phyloP scores from a whole-genome alignment of 1,284 basidiomycete genomes.

The Cryptococcus hybrid region DNA sequence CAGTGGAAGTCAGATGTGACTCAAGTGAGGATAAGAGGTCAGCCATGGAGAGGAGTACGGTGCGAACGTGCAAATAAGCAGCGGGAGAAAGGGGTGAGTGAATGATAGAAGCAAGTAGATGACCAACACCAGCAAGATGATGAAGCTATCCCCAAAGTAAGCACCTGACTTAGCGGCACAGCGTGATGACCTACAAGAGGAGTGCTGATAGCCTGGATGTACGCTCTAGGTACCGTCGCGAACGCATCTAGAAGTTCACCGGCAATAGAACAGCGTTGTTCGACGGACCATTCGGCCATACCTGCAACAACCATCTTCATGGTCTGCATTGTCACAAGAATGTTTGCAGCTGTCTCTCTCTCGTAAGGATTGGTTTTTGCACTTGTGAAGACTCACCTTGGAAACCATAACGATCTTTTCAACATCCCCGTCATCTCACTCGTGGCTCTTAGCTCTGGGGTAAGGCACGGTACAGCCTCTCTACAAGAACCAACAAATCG shows the following conservation, averaged over 20 bases:
- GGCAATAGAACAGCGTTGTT: conserved; percentile 43
- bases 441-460: conserved; percentile 36
- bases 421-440: conserved; percentile 31
- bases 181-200: conserved; percentile 33
- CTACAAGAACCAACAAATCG: conserved; percentile 33
- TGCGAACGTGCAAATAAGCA: conserved; percentile 43
- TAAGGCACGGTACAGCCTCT: conserved; percentile 33
- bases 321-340: conserved; percentile 44
- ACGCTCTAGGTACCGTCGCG: conserved; percentile 39
- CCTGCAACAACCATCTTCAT: conserved; percentile 47
- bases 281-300: conserved; percentile 36
- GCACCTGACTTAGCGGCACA: neutral
- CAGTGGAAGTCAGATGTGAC: conserved; percentile 19
- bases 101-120: conserved; percentile 46
- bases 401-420: conserved; percentile 40
- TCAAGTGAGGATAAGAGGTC: conserved; percentile 41
- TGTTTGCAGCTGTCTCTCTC: conserved; percentile 36
- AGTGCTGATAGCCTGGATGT: conserved; percentile 40
- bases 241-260: conserved; percentile 45
- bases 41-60: conserved; percentile 40
- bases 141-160: conserved; percentile 29
- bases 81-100: conserved; percentile 41
- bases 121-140: conserved; percentile 47
- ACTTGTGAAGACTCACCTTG: conserved; percentile 31
- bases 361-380: neutral